Base-by-base conservation (phyloP, 495 filamentous ascomycete species). In the Choiromyces venosus region DNA sequence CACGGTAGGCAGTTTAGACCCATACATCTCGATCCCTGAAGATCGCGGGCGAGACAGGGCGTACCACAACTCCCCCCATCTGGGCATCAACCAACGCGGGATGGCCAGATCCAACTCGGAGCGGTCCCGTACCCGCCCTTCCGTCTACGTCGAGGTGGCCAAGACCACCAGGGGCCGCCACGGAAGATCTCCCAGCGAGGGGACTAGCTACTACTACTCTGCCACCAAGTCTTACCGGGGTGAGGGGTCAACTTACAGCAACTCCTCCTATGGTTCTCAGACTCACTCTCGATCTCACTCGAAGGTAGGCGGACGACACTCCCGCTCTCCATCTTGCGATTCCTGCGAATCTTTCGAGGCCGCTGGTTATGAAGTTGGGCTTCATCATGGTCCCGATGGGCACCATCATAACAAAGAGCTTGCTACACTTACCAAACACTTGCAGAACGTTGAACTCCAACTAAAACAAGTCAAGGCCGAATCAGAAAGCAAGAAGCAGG, bases 391-490 rank as follows among this genome's bases (percentile, higher is more conserved):
- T 61, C 10, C 52, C 25, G 52, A 61, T 29, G 52, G 52, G 52
- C 52, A 29, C 25, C 52, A 61, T 61, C 46, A 56, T 5, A 29
- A 29, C 25, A 29, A 29, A 16, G 52, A 61, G 25, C 52, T 61
- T 61, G 52, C 52, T 29, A 8, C 52, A 16, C 29, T 37, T 10
- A 38, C 35, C 65, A 25, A 77, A 46, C 70, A 80, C 52, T 65
- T 80, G 52, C 75, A 66, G 35, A 67, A 73, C 29, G 72, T 80
- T 2, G 71, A 80, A 44, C 7, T 61, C 33, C 71, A 80, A 46
- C 67, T 80, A 16, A 67, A 80, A 25, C 21, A 72, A 67, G 78
- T 80, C n/a, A 74, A 73, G n/a, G 46, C 56, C 10, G 74, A 77
- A 4, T 14, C 71, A 25, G 72, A 81, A 64, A 78, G 72, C 61